These are phyloP conservation scores for Plasmodium gallinaceum DNA, from an alignment of 169 alveolate species.

Conservation along the genomic window DNA sequence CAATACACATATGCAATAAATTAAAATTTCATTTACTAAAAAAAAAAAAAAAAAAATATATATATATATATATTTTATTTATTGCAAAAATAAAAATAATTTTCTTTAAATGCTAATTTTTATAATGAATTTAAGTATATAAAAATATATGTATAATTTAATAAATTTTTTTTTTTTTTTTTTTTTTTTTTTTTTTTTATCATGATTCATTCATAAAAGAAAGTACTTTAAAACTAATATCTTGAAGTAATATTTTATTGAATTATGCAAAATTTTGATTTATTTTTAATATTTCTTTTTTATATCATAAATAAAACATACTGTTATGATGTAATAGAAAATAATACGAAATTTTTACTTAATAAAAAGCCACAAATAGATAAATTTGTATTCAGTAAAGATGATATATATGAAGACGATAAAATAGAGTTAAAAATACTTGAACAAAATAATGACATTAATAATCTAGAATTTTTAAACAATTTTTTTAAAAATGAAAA, in stretches of 20 bases:
- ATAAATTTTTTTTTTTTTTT: background rate
- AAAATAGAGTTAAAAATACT: slow-evolving; percentile 1
- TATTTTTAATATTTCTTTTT: slow-evolving; percentile 6
- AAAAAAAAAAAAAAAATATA: no score
- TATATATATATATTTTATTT: no score
- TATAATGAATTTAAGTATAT: no score
- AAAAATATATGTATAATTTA: no score
- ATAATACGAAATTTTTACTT: slow-evolving; percentile 42
- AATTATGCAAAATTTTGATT: slow-evolving; percentile 32
- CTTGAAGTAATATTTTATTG: no score
- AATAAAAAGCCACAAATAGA: background rate
- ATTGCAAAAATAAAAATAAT: no score
- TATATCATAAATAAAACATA: slow-evolving; percentile 21
- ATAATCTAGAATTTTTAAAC: background rate
- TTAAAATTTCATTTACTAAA: no score
- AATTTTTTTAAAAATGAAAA: background rate
- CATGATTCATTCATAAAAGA: background rate
- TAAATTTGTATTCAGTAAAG: background rate
- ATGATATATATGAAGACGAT: background rate
- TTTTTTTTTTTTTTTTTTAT: background rate
- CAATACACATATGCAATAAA: no score
- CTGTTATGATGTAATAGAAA: slow-evolving; percentile 41
- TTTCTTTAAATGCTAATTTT: no score
- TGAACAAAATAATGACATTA: background rate
- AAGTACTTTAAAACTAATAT: no score